Base-by-base conservation (phyloP, 1,284 basidiomycete genomes). In the Marasmius sp. region DNA sequence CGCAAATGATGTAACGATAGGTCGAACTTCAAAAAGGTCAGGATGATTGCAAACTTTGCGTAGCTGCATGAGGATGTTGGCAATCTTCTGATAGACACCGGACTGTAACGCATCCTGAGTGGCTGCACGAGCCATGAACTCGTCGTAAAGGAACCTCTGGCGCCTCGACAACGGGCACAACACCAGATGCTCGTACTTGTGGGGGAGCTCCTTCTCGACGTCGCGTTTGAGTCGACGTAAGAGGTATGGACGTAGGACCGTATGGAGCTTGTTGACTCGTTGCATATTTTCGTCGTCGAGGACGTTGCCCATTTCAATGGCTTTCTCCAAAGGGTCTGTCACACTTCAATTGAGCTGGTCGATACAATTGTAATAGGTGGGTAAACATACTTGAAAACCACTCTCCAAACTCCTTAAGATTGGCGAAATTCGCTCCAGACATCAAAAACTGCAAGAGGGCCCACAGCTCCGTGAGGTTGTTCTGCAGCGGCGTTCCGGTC, bases 61-160 rank as follows among this genome's bases (percentile, higher is more conserved):
- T 20, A 97, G 82, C 73, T 98, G 97, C 96, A 98, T 98, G 62
- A 98, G 83, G 63, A 97, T 93, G 73, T 98, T 98, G 75, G 96
- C 95, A 63, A 98, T 95, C 73, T 95, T 95, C 74, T 91, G 88
- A 68, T 92, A 92, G 1, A 90, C 81, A 3, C 96, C 97, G 5
- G 93, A 94, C 16, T 90, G 83, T 54, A 98, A 82, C 14, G 93
- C 93, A 68, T 93, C 89, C 47, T 87, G 85, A 1, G 97, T 98
- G 64, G 94, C 89, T 0, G 93, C 88, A 34, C 97, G 86, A 6
- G 91, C 85, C 95, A 99, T 98, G 79, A 98, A 98, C 74, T 98
- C 97, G 80, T 99, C 97, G 76, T 99, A 99, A 8, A 99, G 84
- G 74, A 94, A 97, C 6, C 96, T 91, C 70, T 99, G 97, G 1